Evolutionary conservation across 768 basidiomycete genomes (phyloP), one percentile per base, ranked within the genome.

Genomic region (Amanita phalloides): DNA sequence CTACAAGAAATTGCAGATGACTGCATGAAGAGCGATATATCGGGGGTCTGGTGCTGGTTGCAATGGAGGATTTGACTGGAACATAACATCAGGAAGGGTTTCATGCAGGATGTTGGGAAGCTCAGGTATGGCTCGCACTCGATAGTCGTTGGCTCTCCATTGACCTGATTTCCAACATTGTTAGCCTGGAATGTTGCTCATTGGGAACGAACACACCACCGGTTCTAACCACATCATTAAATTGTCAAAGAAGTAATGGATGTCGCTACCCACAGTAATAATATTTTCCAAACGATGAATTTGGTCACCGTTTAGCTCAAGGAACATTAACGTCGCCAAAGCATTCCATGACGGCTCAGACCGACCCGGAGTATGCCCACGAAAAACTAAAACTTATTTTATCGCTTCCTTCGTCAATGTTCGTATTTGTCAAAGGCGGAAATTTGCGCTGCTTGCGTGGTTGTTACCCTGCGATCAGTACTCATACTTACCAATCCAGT

Each of bases 21-120:
- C 62, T n/a, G 70, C 71, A 49, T 72, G 72, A 41, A 73, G 58
- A 5, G 55, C 54, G 21, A 72, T 62, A 52, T 68, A 67, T 10
- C 36, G 45, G 13, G 61, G 57, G 35, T 58, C 61, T 26, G 72
- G 71, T 43, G 71, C 45, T 0, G 67, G 64, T 39, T 59, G 49
- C 26, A 51, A 56, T 1, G 56, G 57, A 39, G 47, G 30, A 5
- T 55, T 20, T 20, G 47, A 20, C 10, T 21, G 23, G 10, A 43
- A 43, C 11, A 25, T 43, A 6, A 43, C 42, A 23, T 9, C 21
- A 9, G 41, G 20, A 21, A 21, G 41, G 41, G 37, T n/a, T 2
- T 10, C 14, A 17, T 20, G 4, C 20, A 39, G 1, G 20, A 39
- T 2, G n/a, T 8, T n/a, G n/a, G 11, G 6, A 37, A 7, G 14